Base-by-base conservation (phyloP, 306 rosid species). In the Malus sylvestris region DNA sequence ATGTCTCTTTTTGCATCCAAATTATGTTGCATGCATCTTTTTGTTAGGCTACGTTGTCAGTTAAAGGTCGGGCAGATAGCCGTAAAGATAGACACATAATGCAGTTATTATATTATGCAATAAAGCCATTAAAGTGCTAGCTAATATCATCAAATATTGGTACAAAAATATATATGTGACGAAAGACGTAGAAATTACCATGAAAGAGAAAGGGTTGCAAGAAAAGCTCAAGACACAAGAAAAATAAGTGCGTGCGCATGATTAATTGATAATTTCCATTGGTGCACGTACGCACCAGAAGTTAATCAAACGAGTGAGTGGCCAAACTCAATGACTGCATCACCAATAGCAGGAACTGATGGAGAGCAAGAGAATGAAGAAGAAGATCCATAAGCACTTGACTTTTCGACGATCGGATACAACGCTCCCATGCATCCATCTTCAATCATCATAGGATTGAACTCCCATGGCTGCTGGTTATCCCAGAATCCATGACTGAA, bases 301-400 rank as follows among this genome's bases (percentile, higher is more conserved):
- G 25, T 14, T 70, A 11, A 72, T 83, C 79, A 86, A 78, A 83
- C 87, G 71, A 82, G 88, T 44, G 91, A 87, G 57, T 85, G 87
- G 52, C 91, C 96, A 73, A 84, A 80, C 77, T 87, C 90, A 76
- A 87, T 23, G 68, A 32, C 68, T 42, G 22, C 73, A 22, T 63
- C 89, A 70, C 91, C 96, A 78, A 86, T 83, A 65, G 87, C 73
- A 84, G 93, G 81, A 71, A 84, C 25, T 55, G 93, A 83, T 42
- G 92, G 85, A 73, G 85, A 86, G 79, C 84, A 87, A 63, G 78
- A 81, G 22, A 81, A 63, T 40, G 97, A 81, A 80, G 89, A 82
- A 79, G 84, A 46, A 76, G 80, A 27, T 12, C 35, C 30, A 29
- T 30, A 3, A 14, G 33, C 79, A 13, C 84, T 79, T 45, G 88